Conservation (phyloP, 1,284 basidiomycete genomes). For the Termitomyces sp. region DNA sequence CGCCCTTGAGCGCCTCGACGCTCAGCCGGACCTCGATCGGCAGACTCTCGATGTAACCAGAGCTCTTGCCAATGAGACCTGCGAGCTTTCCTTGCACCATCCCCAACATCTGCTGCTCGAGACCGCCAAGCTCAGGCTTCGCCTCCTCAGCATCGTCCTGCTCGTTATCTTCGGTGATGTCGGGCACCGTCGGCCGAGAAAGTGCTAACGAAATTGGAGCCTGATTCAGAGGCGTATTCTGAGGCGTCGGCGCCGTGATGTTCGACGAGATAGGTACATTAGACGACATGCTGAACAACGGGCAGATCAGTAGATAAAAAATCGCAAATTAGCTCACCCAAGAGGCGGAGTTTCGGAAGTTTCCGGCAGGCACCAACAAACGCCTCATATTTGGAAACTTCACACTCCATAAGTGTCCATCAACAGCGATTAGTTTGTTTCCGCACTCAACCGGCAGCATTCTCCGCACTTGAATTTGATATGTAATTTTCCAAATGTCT, state of each 20-base stretch:
- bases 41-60: conserved; percentile 68
- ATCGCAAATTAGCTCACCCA: conserved; percentile 8
- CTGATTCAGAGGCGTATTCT: conserved; percentile 41
- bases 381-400: not conserved
- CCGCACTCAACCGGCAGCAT: too few relatives aligned
- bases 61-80: conserved; percentile 38
- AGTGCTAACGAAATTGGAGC: conserved; percentile 39
- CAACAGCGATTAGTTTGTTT: too few relatives aligned
- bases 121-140: conserved; percentile 22
- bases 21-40: conserved; percentile 80
- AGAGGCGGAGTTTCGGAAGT: conserved; percentile 18
- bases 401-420: too few relatives aligned
- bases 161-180: conserved; percentile 43
- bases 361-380: conserved; percentile 5
- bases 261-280: conserved; percentile 36
- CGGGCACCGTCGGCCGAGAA: conserved; percentile 42
- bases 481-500: too few relatives aligned
- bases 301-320: conserved; percentile 18
- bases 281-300: conserved; percentile 32
- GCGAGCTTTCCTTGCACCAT: conserved; percentile 43
- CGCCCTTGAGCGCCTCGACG: conserved; percentile 90
- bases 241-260: conserved; percentile 41
- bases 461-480: too few relatives aligned
- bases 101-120: conserved; percentile 34
- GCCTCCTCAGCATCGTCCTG: conserved; percentile 25